These are phyloP conservation scores for Castanospermum australe DNA, from an alignment of 306 rosid genomes.

Conservation along the genomic window DNA sequence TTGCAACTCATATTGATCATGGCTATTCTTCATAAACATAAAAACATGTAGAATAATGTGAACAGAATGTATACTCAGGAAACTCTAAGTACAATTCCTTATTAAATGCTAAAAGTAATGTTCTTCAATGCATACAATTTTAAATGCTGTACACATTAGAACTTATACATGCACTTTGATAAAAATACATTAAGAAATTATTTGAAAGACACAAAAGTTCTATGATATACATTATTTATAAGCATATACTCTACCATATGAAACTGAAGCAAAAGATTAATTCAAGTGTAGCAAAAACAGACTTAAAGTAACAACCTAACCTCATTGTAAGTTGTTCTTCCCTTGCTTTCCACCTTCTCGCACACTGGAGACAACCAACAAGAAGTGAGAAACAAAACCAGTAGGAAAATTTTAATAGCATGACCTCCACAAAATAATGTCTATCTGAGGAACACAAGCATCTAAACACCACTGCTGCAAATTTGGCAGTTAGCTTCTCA, in stretches of 20 bases:
- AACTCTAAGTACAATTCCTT: too few species aligned
- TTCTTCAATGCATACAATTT: not conserved
- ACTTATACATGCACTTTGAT: not conserved
- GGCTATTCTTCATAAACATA: too few species aligned
- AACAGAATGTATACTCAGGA: too few species aligned
- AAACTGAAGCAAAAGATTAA: not conserved
- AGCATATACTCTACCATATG: not conserved
- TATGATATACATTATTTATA: not conserved
- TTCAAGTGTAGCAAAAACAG: not conserved
- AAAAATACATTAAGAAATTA: not conserved
- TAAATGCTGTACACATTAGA: not conserved
- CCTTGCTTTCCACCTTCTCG: slow-evolving; percentile 97
- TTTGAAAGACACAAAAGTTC: not conserved
- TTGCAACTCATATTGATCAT: too few species aligned
- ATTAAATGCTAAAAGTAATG: too few species aligned
- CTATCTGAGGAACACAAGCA: not conserved
- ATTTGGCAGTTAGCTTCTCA: not conserved
- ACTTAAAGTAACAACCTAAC: slow-evolving; percentile 45
- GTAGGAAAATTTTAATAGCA: not conserved
- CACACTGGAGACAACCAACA: slow-evolving; percentile 62
- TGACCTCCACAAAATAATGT: not conserved
- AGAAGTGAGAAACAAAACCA: slow-evolving; percentile 27
- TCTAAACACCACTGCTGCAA: not conserved
- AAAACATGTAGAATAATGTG: too few species aligned
- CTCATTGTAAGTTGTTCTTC: slow-evolving; percentile 96